Evolutionary conservation across 2,329 filamentous ascomycete genomes (phyloP).

Genomic region (Cordyceps pruinosa): DNA sequence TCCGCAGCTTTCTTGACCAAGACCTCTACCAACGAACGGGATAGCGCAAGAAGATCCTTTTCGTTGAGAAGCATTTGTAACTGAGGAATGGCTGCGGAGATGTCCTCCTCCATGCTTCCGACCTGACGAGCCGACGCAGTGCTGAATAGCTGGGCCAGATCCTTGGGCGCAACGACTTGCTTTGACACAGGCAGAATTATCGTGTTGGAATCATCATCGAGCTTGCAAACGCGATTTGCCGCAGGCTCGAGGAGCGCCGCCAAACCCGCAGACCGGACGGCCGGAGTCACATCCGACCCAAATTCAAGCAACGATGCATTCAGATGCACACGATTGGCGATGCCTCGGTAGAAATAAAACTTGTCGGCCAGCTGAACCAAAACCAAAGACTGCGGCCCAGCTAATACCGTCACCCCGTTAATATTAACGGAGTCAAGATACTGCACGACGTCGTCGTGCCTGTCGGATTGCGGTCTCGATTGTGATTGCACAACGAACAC

Average conservation of each 20-base stretch:
- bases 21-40: conserved; percentile 1
- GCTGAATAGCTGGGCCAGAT: conserved; percentile 7
- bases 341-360: conserved; percentile 16
- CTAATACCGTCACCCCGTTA: conserved; percentile 16
- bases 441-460: conserved; percentile 8
- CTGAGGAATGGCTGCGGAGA: conserved; percentile 14
- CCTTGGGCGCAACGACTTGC: neutral
- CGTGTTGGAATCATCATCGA: conserved; percentile 5
- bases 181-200: conserved; percentile 9
- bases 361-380: conserved; percentile 11
- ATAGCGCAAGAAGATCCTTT: conserved; percentile 11
- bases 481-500: conserved; percentile 14
- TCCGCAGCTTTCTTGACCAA: conserved; percentile 1
- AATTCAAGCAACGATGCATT: conserved; percentile 14
- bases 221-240: conserved; percentile 8
- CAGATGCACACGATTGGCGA: conserved; percentile 11
- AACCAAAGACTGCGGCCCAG: conserved; percentile 16
- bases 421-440: conserved; percentile 16
- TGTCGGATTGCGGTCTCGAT: neutral
- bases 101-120: conserved; percentile 12
- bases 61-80: conserved; percentile 13
- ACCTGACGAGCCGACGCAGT: conserved; percentile 6
- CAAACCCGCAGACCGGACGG: conserved; percentile 12
- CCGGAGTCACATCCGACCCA: conserved; percentile 11
- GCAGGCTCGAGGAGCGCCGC: conserved; percentile 5